These are phyloP conservation scores for Saturnispora diversa DNA, from an alignment of 805 yeast genomes.

Conservation along the genomic window DNA sequence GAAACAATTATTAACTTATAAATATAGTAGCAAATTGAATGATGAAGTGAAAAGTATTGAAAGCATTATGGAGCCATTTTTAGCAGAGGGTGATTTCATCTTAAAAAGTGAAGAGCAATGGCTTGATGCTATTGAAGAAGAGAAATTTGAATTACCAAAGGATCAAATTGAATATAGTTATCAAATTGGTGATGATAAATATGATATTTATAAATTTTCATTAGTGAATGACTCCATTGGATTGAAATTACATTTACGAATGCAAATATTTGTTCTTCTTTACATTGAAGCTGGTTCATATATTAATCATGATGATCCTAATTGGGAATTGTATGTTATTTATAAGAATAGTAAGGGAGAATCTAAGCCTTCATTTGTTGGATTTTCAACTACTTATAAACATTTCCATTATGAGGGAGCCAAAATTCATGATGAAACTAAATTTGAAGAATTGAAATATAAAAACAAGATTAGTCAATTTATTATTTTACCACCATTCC, in stretches of 20 bases:
- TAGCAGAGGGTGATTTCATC: constrained; percentile 52
- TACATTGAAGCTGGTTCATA: constrained; percentile 92
- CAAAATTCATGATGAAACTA: constrained; percentile 25
- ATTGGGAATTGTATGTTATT: constrained; percentile 72
- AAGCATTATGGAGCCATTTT: constrained; percentile 42
- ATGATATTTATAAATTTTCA: constrained; percentile 44
- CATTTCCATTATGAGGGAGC: constrained; percentile 69
- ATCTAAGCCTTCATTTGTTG: constrained; percentile 45
- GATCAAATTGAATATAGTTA: constrained; percentile 22
- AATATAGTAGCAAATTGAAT: constrained; percentile 44
- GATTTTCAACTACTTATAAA: constrained; percentile 76
- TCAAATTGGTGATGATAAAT: constrained; percentile 32
- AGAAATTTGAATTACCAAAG: constrained; percentile 30
- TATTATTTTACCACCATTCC: constrained; percentile 76
- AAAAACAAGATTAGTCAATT: constrained; percentile 85
- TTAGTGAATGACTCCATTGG: constrained; percentile 31
- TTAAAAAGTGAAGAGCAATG: constrained; percentile 60
- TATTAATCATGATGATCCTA: constrained; percentile 65
- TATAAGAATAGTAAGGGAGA: constrained; percentile 31
- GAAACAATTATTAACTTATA: constrained; percentile 60
- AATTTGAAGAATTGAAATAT: constrained; percentile 23
- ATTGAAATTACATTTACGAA: constrained; percentile 50
- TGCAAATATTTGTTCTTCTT: constrained; percentile 72
- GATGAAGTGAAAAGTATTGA: constrained; percentile 56
- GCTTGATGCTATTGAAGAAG: constrained; percentile 48